These are phyloP conservation scores for Lizonia empirigonia DNA, from an alignment of 2,329 filamentous ascomycete species.

Conservation along the genomic window DNA sequence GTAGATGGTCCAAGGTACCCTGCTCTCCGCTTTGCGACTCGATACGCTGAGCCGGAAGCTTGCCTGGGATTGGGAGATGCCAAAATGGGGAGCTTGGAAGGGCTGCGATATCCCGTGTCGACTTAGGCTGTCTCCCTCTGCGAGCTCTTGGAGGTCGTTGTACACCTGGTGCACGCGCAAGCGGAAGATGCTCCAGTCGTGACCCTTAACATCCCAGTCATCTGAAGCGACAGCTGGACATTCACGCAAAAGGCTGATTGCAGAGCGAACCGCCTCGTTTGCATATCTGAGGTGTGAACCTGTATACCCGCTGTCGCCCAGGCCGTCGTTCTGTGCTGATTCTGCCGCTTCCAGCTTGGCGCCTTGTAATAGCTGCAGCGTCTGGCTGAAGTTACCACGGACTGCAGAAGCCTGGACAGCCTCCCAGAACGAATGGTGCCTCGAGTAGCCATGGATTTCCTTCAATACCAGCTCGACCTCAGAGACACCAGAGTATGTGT, in stretches of 20 bases:
- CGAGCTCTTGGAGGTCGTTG: slow-evolving; percentile 74
- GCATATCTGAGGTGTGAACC: slow-evolving; percentile 80
- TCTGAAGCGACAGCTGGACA: slow-evolving; percentile 70
- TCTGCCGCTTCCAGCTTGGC: slow-evolving; percentile 81
- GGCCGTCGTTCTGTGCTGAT: slow-evolving; percentile 65
- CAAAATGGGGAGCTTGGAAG: slow-evolving; percentile 52
- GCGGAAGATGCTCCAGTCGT: slow-evolving; percentile 84
- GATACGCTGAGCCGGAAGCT: slow-evolving; percentile 69
- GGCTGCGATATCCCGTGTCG: slow-evolving; percentile 50
- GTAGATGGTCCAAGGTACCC: slow-evolving; percentile 88
- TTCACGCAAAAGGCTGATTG: slow-evolving; percentile 70
- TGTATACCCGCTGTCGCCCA: slow-evolving; percentile 70
- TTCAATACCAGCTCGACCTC: slow-evolving; percentile 70
- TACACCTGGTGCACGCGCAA: slow-evolving; percentile 72
- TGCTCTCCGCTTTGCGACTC: slow-evolving; percentile 77
- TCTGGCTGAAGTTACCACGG: slow-evolving; percentile 73
- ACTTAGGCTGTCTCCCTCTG: slow-evolving; percentile 70
- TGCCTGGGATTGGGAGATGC: slow-evolving; percentile 53
- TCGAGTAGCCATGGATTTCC: slow-evolving; percentile 73
- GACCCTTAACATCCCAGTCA: slow-evolving; percentile 82
- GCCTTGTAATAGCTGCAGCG: slow-evolving; percentile 70
- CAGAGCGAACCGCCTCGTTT: slow-evolving; percentile 70
- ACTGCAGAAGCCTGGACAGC: slow-evolving; percentile 71
- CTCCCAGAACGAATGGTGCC: slow-evolving; percentile 83
- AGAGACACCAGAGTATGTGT: slow-evolving; percentile 71